phyloP scores from a whole-genome alignment of 352 stramenopile genomes.

The Blastocystis sp. region DNA sequence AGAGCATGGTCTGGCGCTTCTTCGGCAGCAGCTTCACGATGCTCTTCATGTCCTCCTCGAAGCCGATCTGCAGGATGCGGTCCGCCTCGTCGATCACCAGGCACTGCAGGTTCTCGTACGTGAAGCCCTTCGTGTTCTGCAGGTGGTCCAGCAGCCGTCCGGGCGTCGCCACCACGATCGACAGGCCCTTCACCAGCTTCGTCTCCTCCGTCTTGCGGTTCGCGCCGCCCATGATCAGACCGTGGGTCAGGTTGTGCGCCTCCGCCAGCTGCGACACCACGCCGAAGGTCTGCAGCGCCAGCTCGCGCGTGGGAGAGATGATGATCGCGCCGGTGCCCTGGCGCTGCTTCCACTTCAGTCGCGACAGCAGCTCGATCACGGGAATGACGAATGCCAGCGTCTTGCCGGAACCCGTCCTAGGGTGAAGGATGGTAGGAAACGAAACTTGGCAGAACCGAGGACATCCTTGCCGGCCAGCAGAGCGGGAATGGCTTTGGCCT shows the following conservation, averaged over 20 bases:
- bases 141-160: slow-evolving; percentile 95
- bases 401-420: slow-evolving; percentile 90
- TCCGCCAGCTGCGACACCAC: slow-evolving; percentile 92
- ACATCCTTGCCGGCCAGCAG: slow-evolving; percentile 91
- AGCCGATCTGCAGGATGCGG: slow-evolving; percentile 95
- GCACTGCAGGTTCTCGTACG: slow-evolving; percentile 85
- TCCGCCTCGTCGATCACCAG: slow-evolving; percentile 96
- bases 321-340: slow-evolving; percentile 95
- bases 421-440: not conserved
- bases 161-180: slow-evolving; percentile 94
- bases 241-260: slow-evolving; percentile 89
- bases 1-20: slow-evolving; percentile 95
- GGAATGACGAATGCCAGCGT: slow-evolving; percentile 97
- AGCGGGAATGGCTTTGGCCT: slow-evolving; percentile 90
- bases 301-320: slow-evolving; percentile 93
- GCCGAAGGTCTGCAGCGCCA: slow-evolving; percentile 97
- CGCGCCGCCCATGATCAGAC: slow-evolving; percentile 93
- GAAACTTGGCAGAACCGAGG: slow-evolving; percentile 87
- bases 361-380: slow-evolving; percentile 90
- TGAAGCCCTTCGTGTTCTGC: slow-evolving; percentile 93
- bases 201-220: slow-evolving; percentile 93
- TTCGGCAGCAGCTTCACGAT: slow-evolving; percentile 97
- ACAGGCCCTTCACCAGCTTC: slow-evolving; percentile 88
- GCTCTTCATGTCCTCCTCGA: slow-evolving; percentile 95
- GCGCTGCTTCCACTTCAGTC: slow-evolving; percentile 89